Percentiles rank a stretch among this genome's conserved stretches.
Evolutionary conservation across 108 stramenopile genomes (phyloP).

Genomic region (Cylindrotheca fusiformis): DNA sequence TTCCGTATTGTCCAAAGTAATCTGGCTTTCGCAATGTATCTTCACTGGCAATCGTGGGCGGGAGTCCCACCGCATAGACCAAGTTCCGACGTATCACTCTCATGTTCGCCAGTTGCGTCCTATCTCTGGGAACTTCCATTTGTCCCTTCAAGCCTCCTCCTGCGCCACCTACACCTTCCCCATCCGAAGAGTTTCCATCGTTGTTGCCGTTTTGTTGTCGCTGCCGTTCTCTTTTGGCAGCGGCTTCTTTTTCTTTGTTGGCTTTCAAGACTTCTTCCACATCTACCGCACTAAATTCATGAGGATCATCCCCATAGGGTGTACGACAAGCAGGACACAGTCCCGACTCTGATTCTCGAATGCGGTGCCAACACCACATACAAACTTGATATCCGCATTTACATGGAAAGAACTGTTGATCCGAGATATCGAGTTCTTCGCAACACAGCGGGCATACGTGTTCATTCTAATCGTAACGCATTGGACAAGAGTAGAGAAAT

Average conservation of each 20-base stretch:
- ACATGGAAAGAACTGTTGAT: slow-evolving; percentile 96
- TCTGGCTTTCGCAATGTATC: slow-evolving; percentile 87
- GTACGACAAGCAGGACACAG: slow-evolving; percentile 97
- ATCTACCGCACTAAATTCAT: slow-evolving; percentile 94
- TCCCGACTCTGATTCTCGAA: slow-evolving; percentile 93
- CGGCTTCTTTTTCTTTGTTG: slow-evolving; percentile 84
- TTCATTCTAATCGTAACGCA: slow-evolving; percentile 12
- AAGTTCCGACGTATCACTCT: slow-evolving; percentile 96
- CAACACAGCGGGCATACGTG: slow-evolving; percentile 93
- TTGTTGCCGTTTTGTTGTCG: slow-evolving; percentile 55
- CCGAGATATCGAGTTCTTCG: slow-evolving; percentile 95
- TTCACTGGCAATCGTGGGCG: slow-evolving; percentile 79
- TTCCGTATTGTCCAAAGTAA: slow-evolving; percentile 98
- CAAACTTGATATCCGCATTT: slow-evolving; percentile 98
- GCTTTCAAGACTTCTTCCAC: slow-evolving; percentile 88
- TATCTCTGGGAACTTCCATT: slow-evolving; percentile 81
- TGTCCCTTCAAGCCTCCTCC: slow-evolving; percentile 38
- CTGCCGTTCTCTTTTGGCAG: slow-evolving; percentile 76
- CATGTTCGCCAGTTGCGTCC: slow-evolving; percentile 92
- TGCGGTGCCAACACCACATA: slow-evolving; percentile 99
- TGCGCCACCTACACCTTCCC: slow-evolving; percentile 40
- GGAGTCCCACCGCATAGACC: slow-evolving; percentile 94
- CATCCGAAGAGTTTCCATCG: slow-evolving; percentile 36
- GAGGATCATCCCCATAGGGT: slow-evolving; percentile 95
- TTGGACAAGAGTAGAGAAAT: background rate